These are phyloP conservation scores for Cytospora chrysosperma DNA, from an alignment of 2,329 filamentous ascomycete species.

Conservation along the genomic window DNA sequence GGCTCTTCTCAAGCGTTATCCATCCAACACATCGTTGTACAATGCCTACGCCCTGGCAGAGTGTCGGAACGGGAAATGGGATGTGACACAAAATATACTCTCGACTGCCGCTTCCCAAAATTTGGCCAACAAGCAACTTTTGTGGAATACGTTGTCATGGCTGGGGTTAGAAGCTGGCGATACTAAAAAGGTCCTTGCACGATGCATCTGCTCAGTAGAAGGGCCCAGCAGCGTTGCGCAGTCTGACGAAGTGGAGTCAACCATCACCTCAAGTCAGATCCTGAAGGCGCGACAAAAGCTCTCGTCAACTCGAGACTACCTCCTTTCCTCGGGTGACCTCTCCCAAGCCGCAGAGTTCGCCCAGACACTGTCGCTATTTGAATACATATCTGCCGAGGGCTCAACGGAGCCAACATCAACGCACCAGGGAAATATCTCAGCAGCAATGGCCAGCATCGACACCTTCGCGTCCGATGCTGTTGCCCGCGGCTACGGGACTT, in stretches of 20 bases:
- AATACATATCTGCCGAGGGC: conserved; percentile 57
- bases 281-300: conserved; percentile 57
- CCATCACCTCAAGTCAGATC: conserved; percentile 33
- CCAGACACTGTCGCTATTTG: conserved; percentile 63
- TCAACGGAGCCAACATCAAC: conserved; percentile 44
- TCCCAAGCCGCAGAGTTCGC: conserved; percentile 54
- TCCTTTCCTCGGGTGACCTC: conserved; percentile 49
- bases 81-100: conserved; percentile 64
- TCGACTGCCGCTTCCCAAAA: conserved; percentile 56
- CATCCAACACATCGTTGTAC: conserved; percentile 67
- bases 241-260: conserved; percentile 23
- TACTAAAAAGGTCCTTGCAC: conserved; percentile 35
- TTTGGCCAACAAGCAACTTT: conserved; percentile 45
- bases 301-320: conserved; percentile 52
- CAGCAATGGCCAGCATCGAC: conserved; percentile 45
- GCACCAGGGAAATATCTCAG: conserved; percentile 55
- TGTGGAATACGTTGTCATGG: conserved; percentile 68
- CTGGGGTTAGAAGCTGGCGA: conserved; percentile 53
- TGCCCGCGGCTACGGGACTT: conserved; percentile 34
- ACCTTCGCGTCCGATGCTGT: conserved; percentile 44
- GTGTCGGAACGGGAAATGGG: conserved; percentile 52
- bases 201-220: conserved; percentile 42
- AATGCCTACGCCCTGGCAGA: conserved; percentile 78
- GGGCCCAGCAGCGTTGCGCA: background rate
- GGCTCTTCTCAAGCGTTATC: conserved; percentile 65